A percentile compares a stretch with the other conserved stretches of the same genome.
phyloP scores from a whole-genome alignment of 257 asterid species.

The Sherardia arvensis region DNA sequence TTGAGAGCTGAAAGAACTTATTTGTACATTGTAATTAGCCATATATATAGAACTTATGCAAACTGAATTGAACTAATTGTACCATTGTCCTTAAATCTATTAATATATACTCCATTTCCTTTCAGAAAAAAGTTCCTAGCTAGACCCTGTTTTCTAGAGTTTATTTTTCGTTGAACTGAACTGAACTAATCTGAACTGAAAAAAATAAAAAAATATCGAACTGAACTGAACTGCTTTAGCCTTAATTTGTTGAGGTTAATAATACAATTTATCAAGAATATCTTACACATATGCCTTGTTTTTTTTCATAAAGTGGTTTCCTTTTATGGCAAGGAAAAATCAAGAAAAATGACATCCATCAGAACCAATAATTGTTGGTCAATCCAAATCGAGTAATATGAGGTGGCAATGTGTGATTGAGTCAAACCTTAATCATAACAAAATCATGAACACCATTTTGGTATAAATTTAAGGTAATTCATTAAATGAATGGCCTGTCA shows the following conservation, averaged over 20 bases:
- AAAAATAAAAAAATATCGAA: too few species aligned
- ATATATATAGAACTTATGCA: conserved; percentile 6
- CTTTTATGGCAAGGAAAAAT: background rate
- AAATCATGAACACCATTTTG: background rate
- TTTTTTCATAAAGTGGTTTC: background rate
- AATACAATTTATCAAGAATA: too few species aligned
- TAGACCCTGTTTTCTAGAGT: too few species aligned
- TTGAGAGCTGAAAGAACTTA: background rate
- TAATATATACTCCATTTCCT: too few species aligned
- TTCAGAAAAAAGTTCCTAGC: too few species aligned
- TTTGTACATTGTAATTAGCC: conserved; percentile 10
- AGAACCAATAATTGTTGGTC: background rate
- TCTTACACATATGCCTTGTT: too few species aligned
- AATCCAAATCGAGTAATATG: background rate
- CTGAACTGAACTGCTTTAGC: too few species aligned
- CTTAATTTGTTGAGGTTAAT: too few species aligned
- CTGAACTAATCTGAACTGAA: too few species aligned
- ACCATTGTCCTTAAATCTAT: background rate
- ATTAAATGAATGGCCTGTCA: conserved; percentile 2
- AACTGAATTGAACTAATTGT: background rate
- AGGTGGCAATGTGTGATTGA: conserved; percentile 4
- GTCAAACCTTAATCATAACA: background rate
- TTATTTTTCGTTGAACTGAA: too few species aligned
- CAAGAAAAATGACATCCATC: background rate
- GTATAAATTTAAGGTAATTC: background rate